Base-by-base conservation (phyloP, 148 eudicot species). In the Rhododendron molle region DNA sequence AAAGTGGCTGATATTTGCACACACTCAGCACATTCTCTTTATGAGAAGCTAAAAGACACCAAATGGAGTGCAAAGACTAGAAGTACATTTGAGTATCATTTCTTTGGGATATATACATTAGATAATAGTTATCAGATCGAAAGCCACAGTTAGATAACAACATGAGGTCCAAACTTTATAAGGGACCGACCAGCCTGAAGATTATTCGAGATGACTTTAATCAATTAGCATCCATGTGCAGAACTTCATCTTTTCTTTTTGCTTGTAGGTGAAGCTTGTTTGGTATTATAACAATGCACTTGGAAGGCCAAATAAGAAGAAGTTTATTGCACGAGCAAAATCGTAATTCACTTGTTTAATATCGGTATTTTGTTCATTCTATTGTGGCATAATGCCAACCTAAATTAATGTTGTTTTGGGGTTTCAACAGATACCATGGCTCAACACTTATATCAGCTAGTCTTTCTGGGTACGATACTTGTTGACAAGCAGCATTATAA, bases 231-330 rank as follows among this genome's bases (percentile, higher is more conserved):
- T 46, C 81, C 18, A 11, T 78, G 32, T 47, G 13, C 21, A n/a
- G 54, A 83, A 43, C 2, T 14, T 83, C 58, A 69, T 16, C 52
- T 26, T 58, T 30, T 85, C 83, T 62, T 54, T 73, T 81, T 87
- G 52, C 40, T 85, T 90, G 89, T 87, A 97, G 99, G 99, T 97
- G 88, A 97, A 97, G 92, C 91, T 97, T 85, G 99, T 97, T 43
- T 97, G 99, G 99, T 97, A 97, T 80, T 97, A 97, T 88, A 94
- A 97, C 88, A 97, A 97, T 88, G 99, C 99, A 71, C 95, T 95
- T 78, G 98, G 99, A 84, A 92, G 98, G 89, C 99, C 99, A 83
- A 89, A 93, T 76, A 97, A 97, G 90, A 97, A 97, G 90, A 97
- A 97, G 86, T 94, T 97, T 78, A 97, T 97, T 58, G 98, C 99